Evolutionary conservation across 495 filamentous ascomycete species (phyloP), one percentile per base, ranked within the genome.

Genomic region (Chaetomium tenue): DNA sequence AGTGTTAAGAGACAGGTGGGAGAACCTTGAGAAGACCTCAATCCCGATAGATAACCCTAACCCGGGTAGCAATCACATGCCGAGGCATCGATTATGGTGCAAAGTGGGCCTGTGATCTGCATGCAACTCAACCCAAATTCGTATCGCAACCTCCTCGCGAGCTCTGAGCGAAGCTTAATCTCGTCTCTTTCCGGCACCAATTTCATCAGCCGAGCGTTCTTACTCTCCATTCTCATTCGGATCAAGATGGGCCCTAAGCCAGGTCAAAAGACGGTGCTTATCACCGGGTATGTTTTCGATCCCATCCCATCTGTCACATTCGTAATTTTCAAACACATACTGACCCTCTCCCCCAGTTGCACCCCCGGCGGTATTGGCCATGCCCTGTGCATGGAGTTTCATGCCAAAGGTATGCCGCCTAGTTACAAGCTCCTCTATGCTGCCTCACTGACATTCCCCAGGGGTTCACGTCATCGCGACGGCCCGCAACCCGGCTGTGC

Each of bases 381-480:
- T 68, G 76, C 78, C 3, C 56, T 85, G 33, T 77, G 76, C 51
- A 61, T 78, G 6, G 82, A 83, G 60, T 85, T 84, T 68, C 79
- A 83, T 56, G 64, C 72, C 22, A 76, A 77, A 67, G 82, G 81
- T 80, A 64, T 33, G 8, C 15, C 60, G 30, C 11, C 37, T 58
- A 58, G 18, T 13, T 9, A 11, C 33, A 11, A 37, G 33, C 40
- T 44, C 13, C 2, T 18, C 13, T 2, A 44, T 18, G 23, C 4
- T 15, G 40, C 28, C 18, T 52, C 30, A 33, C 25, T 50, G 1
- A 40, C 22, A n/a, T 28, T 3, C 6, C 1, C 9, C 53, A 84
- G 82, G 82, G 66, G 64, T 81, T n/a, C 77, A 80, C 66, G 81
- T 84, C 65, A 82, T 84, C 48, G 82, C 82, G 2, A 82, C 82